Conservation (phyloP, 2,329 filamentous ascomycete genomes). For the Tolypocladium endophyticum region DNA sequence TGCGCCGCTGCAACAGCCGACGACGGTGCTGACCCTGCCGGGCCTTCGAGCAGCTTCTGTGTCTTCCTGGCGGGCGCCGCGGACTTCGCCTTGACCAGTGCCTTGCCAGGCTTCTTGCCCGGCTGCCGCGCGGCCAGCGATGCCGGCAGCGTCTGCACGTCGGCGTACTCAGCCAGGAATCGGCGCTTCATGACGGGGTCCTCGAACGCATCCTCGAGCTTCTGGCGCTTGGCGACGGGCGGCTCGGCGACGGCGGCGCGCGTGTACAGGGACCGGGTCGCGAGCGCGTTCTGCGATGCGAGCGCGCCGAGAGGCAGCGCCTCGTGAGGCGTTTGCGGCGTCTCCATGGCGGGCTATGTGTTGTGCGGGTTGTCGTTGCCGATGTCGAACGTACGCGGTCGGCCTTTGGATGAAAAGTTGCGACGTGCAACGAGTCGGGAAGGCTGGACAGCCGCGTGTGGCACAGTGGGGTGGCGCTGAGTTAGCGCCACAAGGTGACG, state of each 20-base stretch:
- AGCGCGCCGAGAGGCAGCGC: slow-evolving; percentile 22
- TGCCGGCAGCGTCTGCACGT: slow-evolving; percentile 66
- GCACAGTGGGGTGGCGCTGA: slow-evolving; percentile 7
- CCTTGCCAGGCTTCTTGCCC: slow-evolving; percentile 23
- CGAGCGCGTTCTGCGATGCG: slow-evolving; percentile 22
- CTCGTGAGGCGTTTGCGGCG: slow-evolving; percentile 18
- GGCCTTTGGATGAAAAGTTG: slow-evolving; percentile 10
- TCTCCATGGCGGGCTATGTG: slow-evolving; percentile 19
- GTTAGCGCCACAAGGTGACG: neutral
- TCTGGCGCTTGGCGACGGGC: slow-evolving; percentile 25
- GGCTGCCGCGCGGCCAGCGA: slow-evolving; percentile 72
- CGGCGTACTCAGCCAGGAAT: slow-evolving; percentile 64
- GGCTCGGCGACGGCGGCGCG: slow-evolving; percentile 11
- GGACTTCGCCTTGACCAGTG: slow-evolving; percentile 9
- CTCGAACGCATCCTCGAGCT: slow-evolving; percentile 22
- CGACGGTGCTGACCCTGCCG: slow-evolving; percentile 28
- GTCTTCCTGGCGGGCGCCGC: slow-evolving; percentile 19
- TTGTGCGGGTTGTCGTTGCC: slow-evolving; percentile 1
- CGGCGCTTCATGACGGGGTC: slow-evolving; percentile 31
- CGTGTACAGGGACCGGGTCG: slow-evolving; percentile 21
- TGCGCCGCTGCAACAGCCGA: slow-evolving; percentile 14
- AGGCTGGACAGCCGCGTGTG: slow-evolving; percentile 20
- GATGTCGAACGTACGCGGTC: neutral
- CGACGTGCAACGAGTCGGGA: neutral
- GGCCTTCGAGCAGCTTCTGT: slow-evolving; percentile 29